A percentile compares a stretch with the other conserved stretches of the same genome.
phyloP scores from a whole-genome alignment of 139 green algal genomes.

The Ostreobium quekettii region DNA sequence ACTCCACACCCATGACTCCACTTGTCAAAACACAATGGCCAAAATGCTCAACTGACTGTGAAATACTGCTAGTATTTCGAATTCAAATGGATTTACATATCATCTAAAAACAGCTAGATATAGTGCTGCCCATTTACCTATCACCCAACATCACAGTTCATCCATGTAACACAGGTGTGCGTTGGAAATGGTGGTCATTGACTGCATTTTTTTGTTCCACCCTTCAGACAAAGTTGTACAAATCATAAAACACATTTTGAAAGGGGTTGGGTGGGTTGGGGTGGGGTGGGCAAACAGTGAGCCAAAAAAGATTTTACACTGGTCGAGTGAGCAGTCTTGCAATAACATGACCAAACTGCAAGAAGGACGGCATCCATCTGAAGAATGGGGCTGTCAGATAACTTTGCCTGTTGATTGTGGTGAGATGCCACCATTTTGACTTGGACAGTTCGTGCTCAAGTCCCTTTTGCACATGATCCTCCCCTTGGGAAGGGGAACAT shows the following conservation, averaged over 20 bases:
- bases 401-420: neutral
- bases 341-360: neutral
- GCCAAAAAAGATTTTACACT: neutral
- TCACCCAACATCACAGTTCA: neutral
- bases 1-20: neutral
- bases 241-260: neutral
- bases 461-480: no score
- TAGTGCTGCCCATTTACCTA: neutral
- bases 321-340: neutral
- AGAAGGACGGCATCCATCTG: neutral
- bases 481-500: no score
- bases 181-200: no score
- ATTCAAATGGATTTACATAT: no score
- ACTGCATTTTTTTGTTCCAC: no score
- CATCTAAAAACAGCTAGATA: neutral
- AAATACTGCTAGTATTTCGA: no score
- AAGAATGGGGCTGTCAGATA: neutral
- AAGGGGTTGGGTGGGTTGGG: neutral
- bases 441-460: no score
- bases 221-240: neutral
- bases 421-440: no score
- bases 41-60: no score
- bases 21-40: neutral
- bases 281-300: neutral
- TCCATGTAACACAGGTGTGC: neutral